Base-by-base conservation (phyloP, 2,329 filamentous ascomycete species). In the Talaromyces sp. region DNA sequence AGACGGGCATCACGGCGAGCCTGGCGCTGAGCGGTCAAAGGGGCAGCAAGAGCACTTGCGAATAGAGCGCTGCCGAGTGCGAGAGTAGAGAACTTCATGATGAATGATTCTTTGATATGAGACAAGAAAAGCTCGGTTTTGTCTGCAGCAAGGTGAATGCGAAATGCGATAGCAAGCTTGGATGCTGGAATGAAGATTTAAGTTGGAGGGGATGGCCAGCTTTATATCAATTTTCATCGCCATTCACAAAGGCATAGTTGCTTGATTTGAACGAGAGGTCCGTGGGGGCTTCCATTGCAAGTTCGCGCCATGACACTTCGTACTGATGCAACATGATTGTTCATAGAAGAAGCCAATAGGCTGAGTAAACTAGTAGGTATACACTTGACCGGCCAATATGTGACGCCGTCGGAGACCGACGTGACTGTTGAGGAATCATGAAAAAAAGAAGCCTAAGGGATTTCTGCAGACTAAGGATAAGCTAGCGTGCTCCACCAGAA, bases 71-170 rank as follows among this genome's bases (percentile, higher is more conserved):
- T 66, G 54, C 68, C 60, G 35, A 69, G 10, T 10, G 75, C 57
- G 47, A 71, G 52, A 45, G 73, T 55, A 44, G 75, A 64, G 70
- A 80, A 71, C 74, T 80, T 83, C 82, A 84, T 84, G 42, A 58
- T 78, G 68, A 13, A 48, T 32, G 17, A 9, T 22, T 29, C n/a
- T 30, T 22, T 43, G 36, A n/a, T 19, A 22, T 4, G 43, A 20
- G 9, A 22, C n/a, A 20, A 50, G 24, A 30, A 30, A 20, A 14
- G 22, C 6, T 45, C 14, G 29, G 33, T 22, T n/a, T 30, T 8
- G n/a, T 14, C n/a, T 11, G 4, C 22, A 17, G 24, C 41, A 24
- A 24, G 37, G 16, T 17, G 29, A 42, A 1, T 27, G 27, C 16
- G 42, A 14, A 24, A 42, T 32, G 47, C 5, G 16, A 22, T 22